phyloP scores from a whole-genome alignment of 306 rosid species.

The Pyrus communis region DNA sequence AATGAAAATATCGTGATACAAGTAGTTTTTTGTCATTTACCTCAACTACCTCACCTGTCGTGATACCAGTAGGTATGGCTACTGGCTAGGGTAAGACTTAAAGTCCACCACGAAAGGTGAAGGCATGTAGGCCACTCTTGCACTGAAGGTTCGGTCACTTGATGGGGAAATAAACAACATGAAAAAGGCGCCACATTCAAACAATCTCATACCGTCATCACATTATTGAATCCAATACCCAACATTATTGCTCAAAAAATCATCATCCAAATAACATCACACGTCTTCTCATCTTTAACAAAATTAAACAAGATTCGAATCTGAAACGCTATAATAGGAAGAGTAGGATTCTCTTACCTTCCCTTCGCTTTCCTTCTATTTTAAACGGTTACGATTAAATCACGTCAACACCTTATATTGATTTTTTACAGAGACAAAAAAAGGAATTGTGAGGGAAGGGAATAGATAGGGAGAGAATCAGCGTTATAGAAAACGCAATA shows the following conservation, averaged over 20 bases:
- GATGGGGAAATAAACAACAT: background rate
- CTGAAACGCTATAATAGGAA: no score
- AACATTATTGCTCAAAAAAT: background rate
- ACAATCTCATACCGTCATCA: background rate
- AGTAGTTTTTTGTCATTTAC: no score
- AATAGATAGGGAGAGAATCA: no score
- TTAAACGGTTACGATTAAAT: no score
- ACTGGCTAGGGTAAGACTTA: background rate
- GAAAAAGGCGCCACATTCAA: background rate
- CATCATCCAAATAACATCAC: background rate
- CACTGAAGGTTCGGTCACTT: background rate
- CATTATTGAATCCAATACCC: background rate
- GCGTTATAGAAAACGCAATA: background rate
- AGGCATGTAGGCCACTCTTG: constrained; percentile 9
- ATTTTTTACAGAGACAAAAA: no score
- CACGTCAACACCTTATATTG: no score
- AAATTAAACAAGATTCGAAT: background rate
- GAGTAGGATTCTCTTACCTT: no score
- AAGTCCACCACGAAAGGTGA: background rate
- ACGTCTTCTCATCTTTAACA: background rate
- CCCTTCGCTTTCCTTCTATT: no score
- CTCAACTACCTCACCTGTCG: no score
- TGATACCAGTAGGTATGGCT: background rate
- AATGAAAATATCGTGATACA: no score
- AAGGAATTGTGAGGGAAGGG: no score